These are phyloP conservation scores for Komagataella kurtzmanii DNA, from an alignment of 805 yeast species.

Conservation along the genomic window DNA sequence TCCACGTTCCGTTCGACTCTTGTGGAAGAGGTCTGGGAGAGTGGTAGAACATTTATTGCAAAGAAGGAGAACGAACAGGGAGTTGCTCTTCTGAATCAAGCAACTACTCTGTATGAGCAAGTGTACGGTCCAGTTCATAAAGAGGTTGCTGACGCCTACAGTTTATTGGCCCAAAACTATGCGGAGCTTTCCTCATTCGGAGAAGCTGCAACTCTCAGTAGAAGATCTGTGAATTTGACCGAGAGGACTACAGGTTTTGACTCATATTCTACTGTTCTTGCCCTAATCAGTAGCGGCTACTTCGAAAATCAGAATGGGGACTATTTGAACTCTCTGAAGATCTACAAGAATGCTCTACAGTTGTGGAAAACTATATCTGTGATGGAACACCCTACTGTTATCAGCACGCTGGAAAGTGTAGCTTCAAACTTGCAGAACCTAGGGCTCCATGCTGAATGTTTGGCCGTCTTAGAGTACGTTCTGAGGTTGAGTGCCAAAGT, in stretches of 20 bases:
- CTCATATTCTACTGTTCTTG: conserved; percentile 58
- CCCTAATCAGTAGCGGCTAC: conserved; percentile 63
- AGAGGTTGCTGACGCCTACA: conserved; percentile 61
- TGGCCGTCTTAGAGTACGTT: conserved; percentile 38
- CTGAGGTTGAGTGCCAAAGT: conserved; percentile 32
- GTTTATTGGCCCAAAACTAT: conserved; percentile 52
- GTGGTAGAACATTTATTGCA: conserved; percentile 33
- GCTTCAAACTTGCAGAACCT: conserved; percentile 44
- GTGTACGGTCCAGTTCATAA: conserved; percentile 72
- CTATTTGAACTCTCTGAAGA: conserved; percentile 44
- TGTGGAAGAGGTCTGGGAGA: conserved; percentile 64
- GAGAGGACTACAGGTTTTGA: conserved; percentile 81
- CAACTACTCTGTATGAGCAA: conserved; percentile 65
- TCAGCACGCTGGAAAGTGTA: conserved; percentile 49
- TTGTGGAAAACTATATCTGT: conserved; percentile 49
- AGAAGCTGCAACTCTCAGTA: conserved; percentile 50
- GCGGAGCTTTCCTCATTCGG: conserved; percentile 40
- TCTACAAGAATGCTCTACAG: conserved; percentile 45
- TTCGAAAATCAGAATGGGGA: conserved; percentile 52
- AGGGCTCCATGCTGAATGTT: conserved; percentile 32
- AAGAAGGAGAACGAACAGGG: conserved; percentile 40
- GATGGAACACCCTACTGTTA: conserved; percentile 53
- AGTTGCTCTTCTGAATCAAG: conserved; percentile 49
- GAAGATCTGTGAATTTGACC: conserved; percentile 56
- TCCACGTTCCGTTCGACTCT: conserved; percentile 52